phyloP scores from a whole-genome alignment of 371 early-diverging fungal species.

The Coemansia sp. region DNA sequence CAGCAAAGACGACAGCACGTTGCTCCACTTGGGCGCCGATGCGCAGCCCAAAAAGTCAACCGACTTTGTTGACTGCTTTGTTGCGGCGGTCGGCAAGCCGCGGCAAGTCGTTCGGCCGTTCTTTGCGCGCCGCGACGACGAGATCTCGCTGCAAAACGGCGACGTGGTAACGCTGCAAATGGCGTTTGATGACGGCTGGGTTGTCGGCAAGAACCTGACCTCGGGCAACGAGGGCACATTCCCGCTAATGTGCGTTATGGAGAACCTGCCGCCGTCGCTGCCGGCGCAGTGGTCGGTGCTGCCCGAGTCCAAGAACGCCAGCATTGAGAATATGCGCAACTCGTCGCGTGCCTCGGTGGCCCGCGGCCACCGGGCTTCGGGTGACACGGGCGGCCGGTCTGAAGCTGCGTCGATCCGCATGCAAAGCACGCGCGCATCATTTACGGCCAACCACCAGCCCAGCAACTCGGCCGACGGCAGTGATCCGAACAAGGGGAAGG shows the following conservation, averaged over 20 bases:
- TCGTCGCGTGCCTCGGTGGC: slow-evolving; percentile 17
- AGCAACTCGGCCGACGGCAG: neutral
- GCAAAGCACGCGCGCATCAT: slow-evolving; percentile 24
- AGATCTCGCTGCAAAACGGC: slow-evolving; percentile 49
- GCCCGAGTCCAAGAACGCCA: slow-evolving; percentile 32
- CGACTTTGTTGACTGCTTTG: slow-evolving; percentile 51
- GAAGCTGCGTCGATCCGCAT: neutral
- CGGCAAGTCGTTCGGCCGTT: slow-evolving; percentile 45
- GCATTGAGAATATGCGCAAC: slow-evolving; percentile 31
- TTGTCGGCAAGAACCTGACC: slow-evolving; percentile 53
- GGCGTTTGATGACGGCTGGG: slow-evolving; percentile 58
- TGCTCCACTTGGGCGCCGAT: slow-evolving; percentile 13
- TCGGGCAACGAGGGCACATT: slow-evolving; percentile 56
- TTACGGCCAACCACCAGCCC: neutral
- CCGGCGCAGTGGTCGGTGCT: slow-evolving; percentile 50
- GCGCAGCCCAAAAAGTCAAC: slow-evolving; percentile 13
- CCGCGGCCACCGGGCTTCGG: neutral
- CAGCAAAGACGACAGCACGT: slow-evolving; percentile 22
- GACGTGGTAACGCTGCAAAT: slow-evolving; percentile 50
- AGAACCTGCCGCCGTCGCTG: slow-evolving; percentile 30
- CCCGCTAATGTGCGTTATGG: slow-evolving; percentile 55
- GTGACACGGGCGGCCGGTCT: neutral
- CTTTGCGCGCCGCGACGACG: slow-evolving; percentile 51
- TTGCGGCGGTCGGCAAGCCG: slow-evolving; percentile 47
- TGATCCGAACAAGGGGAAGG: slow-evolving; percentile 4